Evolutionary conservation across 73 alveolate species (phyloP).

Genomic region (Paramecium tetraurelia): DNA sequence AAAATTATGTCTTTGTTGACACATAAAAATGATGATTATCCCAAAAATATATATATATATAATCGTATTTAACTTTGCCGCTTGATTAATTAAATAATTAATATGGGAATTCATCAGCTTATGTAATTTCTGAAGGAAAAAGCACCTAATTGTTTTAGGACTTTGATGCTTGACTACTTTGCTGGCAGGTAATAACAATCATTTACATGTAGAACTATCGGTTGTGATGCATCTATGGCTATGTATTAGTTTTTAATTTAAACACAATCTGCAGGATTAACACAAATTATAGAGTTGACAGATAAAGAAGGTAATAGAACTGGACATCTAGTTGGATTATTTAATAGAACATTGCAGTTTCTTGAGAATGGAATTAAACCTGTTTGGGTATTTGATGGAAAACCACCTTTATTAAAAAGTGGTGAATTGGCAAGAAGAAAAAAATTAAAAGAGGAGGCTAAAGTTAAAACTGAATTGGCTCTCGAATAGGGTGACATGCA

Average conservation of each 20-base stretch:
- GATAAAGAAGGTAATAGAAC: constrained; percentile 96
- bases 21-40: constrained; percentile 66
- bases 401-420: constrained; percentile 92
- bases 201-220: constrained; percentile 85
- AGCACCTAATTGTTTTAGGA: constrained; percentile 74
- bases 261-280: constrained; percentile 79
- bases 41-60: neutral
- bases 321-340: constrained; percentile 95
- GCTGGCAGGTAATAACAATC: constrained; percentile 65
- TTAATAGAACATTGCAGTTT: constrained; percentile 85
- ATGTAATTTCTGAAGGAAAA: constrained; percentile 91
- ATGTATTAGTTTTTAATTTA: constrained; percentile 94
- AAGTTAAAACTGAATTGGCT: constrained; percentile 76
- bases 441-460: constrained; percentile 81
- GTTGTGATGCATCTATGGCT: constrained; percentile 95
- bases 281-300: constrained; percentile 80
- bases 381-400: constrained; percentile 97
- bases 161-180: constrained; percentile 64
- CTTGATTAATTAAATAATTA: neutral
- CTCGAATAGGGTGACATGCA: constrained; percentile 85
- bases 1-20: constrained; percentile 92
- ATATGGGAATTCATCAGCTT: constrained; percentile 96
- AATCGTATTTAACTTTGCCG: neutral
- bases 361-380: constrained; percentile 96
- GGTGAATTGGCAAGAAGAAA: constrained; percentile 79